Evolutionary conservation across 2,329 filamentous ascomycete genomes (phyloP).

Genomic region (Xylaria hypoxylon): DNA sequence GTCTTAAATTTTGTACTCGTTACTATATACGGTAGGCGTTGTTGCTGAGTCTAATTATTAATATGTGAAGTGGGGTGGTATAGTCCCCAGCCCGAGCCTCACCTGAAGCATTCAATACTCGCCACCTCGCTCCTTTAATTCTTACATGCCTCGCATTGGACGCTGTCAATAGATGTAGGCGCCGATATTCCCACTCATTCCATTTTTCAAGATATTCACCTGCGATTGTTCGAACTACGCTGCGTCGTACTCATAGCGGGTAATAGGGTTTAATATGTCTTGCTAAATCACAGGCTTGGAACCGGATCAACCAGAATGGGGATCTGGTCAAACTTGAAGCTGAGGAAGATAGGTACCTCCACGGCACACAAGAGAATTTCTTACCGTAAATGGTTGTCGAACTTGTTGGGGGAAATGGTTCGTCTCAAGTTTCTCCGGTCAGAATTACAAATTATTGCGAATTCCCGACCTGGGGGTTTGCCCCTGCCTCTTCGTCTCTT

Average conservation of each 20-base stretch:
- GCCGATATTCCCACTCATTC: slow-evolving; percentile 1
- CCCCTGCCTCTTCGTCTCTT: background rate
- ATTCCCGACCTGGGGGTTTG: background rate
- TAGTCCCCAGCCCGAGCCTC: slow-evolving; percentile 7
- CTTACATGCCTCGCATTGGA: background rate
- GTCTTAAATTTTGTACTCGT: slow-evolving; percentile 5
- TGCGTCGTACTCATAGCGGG: background rate
- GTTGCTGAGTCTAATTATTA: background rate
- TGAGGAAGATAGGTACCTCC: no score
- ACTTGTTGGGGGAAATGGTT: background rate
- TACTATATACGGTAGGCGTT: background rate
- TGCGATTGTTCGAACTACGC: slow-evolving; percentile 14
- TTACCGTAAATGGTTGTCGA: background rate
- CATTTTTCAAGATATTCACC: background rate
- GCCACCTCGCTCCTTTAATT: background rate
- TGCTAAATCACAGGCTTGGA: background rate
- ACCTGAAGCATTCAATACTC: slow-evolving; percentile 26
- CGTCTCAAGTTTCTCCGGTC: slow-evolving; percentile 19
- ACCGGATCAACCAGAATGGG: background rate
- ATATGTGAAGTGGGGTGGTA: slow-evolving; percentile 5
- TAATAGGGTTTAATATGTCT: slow-evolving; percentile 6
- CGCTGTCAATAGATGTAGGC: background rate
- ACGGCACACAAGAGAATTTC: background rate
- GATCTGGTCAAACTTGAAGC: slow-evolving; percentile 9
- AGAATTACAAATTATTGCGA: slow-evolving; percentile 13